Conservation (phyloP, 768 basidiomycete species). For the Postia placenta region DNA sequence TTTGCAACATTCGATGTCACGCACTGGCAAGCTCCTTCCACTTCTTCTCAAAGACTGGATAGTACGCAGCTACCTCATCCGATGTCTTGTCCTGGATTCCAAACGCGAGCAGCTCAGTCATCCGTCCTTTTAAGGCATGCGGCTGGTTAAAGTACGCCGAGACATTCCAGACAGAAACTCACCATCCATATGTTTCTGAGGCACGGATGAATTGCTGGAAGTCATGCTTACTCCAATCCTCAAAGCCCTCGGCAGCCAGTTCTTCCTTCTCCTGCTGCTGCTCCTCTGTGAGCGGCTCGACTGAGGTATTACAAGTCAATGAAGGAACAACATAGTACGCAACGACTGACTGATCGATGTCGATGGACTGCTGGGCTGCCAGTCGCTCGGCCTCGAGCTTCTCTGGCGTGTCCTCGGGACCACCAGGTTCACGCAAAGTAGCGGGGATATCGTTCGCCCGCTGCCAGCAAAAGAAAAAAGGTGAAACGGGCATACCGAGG, state of each 20-base stretch:
- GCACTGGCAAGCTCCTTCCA: constrained; percentile 79
- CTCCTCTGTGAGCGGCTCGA: constrained; percentile 86
- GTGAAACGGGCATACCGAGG: not conserved
- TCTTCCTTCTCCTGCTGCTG: constrained; percentile 79
- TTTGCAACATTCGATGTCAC: constrained; percentile 19
- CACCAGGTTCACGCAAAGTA: constrained; percentile 56
- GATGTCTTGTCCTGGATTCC: constrained; percentile 83
- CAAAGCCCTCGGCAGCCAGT: constrained; percentile 73
- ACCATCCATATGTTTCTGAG: constrained; percentile 80
- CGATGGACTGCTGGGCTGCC: constrained; percentile 82
- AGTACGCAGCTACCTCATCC: constrained; percentile 74
- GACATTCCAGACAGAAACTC: constrained; percentile 21
- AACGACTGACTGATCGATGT: constrained; percentile 50
- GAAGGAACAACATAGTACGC: not conserved
- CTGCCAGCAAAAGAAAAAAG: constrained; percentile 26
- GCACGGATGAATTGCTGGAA: constrained; percentile 88
- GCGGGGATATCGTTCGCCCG: constrained; percentile 62
- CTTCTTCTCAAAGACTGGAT: constrained; percentile 81
- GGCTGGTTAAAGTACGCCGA: not conserved
- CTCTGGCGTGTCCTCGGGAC: constrained; percentile 75
- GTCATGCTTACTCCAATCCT: constrained; percentile 87
- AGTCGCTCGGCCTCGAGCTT: constrained; percentile 75
- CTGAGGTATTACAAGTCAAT: constrained; percentile 30
- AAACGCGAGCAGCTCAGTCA: constrained; percentile 60
- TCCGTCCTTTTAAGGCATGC: constrained; percentile 44